Evolutionary conservation across 2,329 filamentous ascomycete genomes (phyloP), one percentile per base, ranked within the genome.

Genomic region (Fusarium ambrosium): DNA sequence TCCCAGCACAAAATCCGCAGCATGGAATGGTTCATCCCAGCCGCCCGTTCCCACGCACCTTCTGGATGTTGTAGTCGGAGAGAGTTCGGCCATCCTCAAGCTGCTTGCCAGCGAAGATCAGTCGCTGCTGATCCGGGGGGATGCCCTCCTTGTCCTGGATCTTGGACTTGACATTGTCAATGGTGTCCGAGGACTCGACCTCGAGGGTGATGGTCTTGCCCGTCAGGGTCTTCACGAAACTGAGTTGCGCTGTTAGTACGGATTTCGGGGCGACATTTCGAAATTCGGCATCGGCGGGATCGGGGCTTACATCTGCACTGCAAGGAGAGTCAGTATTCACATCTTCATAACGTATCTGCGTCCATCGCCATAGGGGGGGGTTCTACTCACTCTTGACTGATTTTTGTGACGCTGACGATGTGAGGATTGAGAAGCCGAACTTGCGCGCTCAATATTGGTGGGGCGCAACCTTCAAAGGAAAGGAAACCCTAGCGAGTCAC

Each of bases 141-240:
- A 98, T 98, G 82, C 96, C 96, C 90, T 98, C 96, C 94, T 98
- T 98, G 89, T 98, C 95, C 90, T 98, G 96, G 87, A 98, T 98
- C 94, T 98, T 98, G 90, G 92, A 93, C 93, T 98, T 98, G 88
- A 98, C 96, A 92, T 98, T 98, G 92, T 98, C 96, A 90, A 98
- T 98, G 83, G 96, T 98, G 89, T 98, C 96, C 85, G 92, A 95
- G 84, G 95, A 98, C 93, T 98, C 96, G 86, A 98, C 95, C 93
- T 98, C 96, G 84, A 98, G 93, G 88, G 97, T 98, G 91, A 98
- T 98, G 88, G 96, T 98, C 94, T 98, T 98, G 89, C 97, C 96
- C 91, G 96, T 98, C 85, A 98, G 95, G 92, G 96, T 98, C 93
- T 98, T 98, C 90, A 98, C 96, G 93, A 98, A 98, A 93, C 94